phyloP scores from a whole-genome alignment of 768 basidiomycete genomes.

The Mycena polygramma region DNA sequence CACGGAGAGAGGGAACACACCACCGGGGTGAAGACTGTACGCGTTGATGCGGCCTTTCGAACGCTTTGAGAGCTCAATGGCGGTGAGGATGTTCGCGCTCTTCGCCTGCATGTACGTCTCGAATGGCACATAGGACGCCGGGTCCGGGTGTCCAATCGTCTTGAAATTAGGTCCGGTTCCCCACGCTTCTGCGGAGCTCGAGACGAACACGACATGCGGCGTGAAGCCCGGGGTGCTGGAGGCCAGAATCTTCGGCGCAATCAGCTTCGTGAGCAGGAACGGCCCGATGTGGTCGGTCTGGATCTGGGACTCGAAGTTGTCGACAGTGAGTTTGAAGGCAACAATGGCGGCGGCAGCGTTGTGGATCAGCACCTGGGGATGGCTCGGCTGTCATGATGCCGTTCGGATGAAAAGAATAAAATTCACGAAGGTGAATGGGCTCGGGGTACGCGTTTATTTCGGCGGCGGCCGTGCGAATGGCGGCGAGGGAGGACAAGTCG shows the following conservation, averaged over 20 bases:
- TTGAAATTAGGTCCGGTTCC: background rate
- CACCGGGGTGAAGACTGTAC: no score
- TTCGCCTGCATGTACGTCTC: conserved; percentile 15
- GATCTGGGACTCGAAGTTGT: conserved; percentile 11
- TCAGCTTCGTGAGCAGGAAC: conserved; percentile 25
- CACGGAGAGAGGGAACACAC: background rate
- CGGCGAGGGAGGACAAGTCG: conserved; percentile 17
- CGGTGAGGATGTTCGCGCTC: conserved; percentile 5
- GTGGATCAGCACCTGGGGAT: background rate
- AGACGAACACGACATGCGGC: conserved; percentile 15
- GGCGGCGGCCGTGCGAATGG: conserved; percentile 12
- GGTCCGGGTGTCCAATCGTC: background rate
- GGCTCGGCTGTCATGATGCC: background rate
- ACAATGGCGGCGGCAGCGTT: background rate
- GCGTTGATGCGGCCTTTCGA: no score
- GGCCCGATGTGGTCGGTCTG: conserved; percentile 16
- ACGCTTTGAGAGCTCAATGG: background rate
- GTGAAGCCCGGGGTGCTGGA: background rate
- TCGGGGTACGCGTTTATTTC: conserved; percentile 16
- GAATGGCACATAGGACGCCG: background rate
- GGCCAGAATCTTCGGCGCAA: conserved; percentile 17
- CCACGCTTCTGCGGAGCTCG: background rate
- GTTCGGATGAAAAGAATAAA: background rate
- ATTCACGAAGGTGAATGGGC: conserved; percentile 3
- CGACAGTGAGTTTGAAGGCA: background rate